Evolutionary conservation across 2,329 filamentous ascomycete genomes (phyloP).

Genomic region (Metarhizium humberi): DNA sequence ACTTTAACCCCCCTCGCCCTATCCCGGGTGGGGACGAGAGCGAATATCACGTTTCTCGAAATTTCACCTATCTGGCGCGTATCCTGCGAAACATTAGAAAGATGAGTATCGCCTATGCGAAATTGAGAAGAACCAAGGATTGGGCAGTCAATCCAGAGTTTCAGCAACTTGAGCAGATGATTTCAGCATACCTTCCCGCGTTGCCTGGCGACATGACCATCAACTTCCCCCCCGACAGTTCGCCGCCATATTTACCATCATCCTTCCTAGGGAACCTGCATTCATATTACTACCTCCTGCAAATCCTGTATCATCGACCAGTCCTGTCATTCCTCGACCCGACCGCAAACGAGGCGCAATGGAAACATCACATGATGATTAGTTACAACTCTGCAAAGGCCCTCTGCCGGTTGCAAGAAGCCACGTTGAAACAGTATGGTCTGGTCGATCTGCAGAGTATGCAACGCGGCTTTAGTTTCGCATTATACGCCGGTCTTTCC

Average conservation of each 20-base stretch:
- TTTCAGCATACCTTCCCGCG: slow-evolving; percentile 65
- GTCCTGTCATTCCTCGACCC: slow-evolving; percentile 74
- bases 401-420: slow-evolving; percentile 80
- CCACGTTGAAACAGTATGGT: slow-evolving; percentile 66
- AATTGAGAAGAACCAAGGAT: slow-evolving; percentile 66
- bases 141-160: slow-evolving; percentile 85
- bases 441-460: slow-evolving; percentile 78
- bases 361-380: slow-evolving; percentile 81
- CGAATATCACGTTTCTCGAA: slow-evolving; percentile 70
- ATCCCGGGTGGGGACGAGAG: slow-evolving; percentile 60
- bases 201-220: slow-evolving; percentile 72
- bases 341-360: slow-evolving; percentile 58
- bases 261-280: slow-evolving; percentile 87
- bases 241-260: slow-evolving; percentile 74
- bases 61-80: slow-evolving; percentile 73
- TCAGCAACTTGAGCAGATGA: slow-evolving; percentile 66
- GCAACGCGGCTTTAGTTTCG: slow-evolving; percentile 90
- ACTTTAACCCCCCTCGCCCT: slow-evolving; percentile 58
- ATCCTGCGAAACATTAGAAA: slow-evolving; percentile 69
- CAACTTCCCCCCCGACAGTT: slow-evolving; percentile 67
- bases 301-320: slow-evolving; percentile 81
- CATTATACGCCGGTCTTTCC: slow-evolving; percentile 83
- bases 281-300: slow-evolving; percentile 75
- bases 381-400: slow-evolving; percentile 79
- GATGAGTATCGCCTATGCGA: slow-evolving; percentile 67